Conservation (phyloP, 805 yeast genomes). For the Barnettozyma sucrosica region DNA sequence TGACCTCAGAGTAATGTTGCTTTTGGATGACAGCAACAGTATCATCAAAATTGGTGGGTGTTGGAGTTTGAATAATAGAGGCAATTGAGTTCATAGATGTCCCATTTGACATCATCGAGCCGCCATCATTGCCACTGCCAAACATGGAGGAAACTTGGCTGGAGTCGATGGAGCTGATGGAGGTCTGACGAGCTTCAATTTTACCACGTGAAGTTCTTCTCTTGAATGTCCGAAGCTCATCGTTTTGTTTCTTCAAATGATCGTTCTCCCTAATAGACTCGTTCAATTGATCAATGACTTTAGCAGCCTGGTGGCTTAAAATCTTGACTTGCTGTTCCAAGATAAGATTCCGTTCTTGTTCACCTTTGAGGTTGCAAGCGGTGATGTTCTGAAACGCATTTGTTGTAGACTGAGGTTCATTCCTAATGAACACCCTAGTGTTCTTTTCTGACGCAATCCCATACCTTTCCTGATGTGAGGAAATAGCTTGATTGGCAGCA, state of each 20-base stretch:
- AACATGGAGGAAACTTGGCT: constrained; percentile 8
- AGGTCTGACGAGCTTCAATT: constrained; percentile 1
- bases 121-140: constrained; percentile 2
- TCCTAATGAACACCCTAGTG: constrained; percentile 9
- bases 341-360: constrained; percentile 23
- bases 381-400: constrained; percentile 7
- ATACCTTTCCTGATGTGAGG: neutral
- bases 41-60: neutral
- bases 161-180: constrained; percentile 5
- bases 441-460: constrained; percentile 9
- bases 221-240: constrained; percentile 5
- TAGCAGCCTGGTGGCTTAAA: constrained; percentile 23
- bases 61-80: neutral
- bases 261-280: constrained; percentile 21
- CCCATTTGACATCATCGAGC: constrained; percentile 14
- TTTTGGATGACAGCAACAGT: constrained; percentile 5
- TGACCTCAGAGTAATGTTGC: constrained; percentile 13
- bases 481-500: neutral
- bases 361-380: constrained; percentile 22
- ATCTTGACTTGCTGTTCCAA: constrained; percentile 24
- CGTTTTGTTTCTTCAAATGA: constrained; percentile 15
- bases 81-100: constrained; percentile 18
- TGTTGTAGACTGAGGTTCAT: constrained; percentile 1
- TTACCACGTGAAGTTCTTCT: neutral
- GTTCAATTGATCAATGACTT: constrained; percentile 22